A percentile compares a stretch with the other conserved stretches of the same genome.
Evolutionary conservation across 2,329 filamentous ascomycete species (phyloP).

Genomic region (Neofusicoccum sp.): DNA sequence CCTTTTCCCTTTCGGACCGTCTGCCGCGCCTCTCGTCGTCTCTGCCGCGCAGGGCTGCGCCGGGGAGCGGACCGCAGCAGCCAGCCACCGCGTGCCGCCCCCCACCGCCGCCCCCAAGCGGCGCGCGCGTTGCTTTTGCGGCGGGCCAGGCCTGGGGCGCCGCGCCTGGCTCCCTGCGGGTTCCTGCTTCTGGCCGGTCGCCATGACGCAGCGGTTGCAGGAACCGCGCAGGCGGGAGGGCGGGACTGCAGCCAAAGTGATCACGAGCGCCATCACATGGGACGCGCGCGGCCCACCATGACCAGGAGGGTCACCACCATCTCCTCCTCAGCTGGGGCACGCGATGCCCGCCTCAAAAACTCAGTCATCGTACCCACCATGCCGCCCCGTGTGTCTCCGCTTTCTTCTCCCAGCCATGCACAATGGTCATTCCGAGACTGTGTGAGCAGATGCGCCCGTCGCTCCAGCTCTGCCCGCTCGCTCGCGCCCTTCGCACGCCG

Average conservation of each 20-base stretch:
- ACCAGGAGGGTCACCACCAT: constrained; percentile 10
- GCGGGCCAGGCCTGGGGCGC: neutral
- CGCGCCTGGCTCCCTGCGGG: constrained; percentile 6
- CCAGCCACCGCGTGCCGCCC: constrained; percentile 6
- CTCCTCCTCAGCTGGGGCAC: constrained; percentile 6
- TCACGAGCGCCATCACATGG: constrained; percentile 15
- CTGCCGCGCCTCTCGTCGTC: neutral
- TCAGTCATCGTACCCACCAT: constrained; percentile 10
- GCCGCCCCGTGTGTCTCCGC: neutral
- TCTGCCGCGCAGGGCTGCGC: neutral
- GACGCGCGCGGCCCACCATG: constrained; percentile 6
- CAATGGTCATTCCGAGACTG: constrained; percentile 13
- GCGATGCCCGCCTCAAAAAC: constrained; percentile 11
- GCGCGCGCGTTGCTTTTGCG: constrained; percentile 3
- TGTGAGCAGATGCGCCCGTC: neutral
- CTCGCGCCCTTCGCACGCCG: neutral
- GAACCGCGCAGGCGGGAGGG: constrained; percentile 12
- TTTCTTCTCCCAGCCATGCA: neutral
- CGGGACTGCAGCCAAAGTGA: neutral
- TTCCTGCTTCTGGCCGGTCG: constrained; percentile 13
- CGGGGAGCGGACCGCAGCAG: constrained; percentile 13
- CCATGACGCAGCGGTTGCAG: constrained; percentile 15
- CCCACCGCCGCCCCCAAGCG: neutral
- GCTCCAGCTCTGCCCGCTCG: neutral
- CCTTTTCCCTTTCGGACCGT: neutral